These are phyloP conservation scores for Paramarasmius palmivorus DNA, from an alignment of 1,284 basidiomycete genomes.

Conservation along the genomic window DNA sequence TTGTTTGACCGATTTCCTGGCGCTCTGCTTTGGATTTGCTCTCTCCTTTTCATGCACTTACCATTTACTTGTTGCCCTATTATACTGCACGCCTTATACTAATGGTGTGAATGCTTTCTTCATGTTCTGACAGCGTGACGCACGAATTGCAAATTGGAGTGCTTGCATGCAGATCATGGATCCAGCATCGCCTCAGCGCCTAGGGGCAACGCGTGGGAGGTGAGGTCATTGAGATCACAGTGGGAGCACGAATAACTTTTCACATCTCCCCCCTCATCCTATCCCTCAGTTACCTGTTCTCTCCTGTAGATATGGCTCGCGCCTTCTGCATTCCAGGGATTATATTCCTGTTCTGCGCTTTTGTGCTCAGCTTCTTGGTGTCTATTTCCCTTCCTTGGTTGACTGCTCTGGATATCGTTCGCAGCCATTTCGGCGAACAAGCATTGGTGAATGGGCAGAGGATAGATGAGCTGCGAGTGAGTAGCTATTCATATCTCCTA, in stretches of 20 bases:
- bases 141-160: too few relatives aligned
- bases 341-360: constrained; percentile 60
- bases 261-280: background rate
- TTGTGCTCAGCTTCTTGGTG: constrained; percentile 65
- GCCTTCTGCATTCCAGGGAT: constrained; percentile 66
- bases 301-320: constrained; percentile 41
- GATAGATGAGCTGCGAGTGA: constrained; percentile 53
- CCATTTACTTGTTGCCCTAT: too few relatives aligned
- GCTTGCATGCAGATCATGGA: too few relatives aligned
- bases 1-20: too few relatives aligned
- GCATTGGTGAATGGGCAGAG: constrained; percentile 29
- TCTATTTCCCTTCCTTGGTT: constrained; percentile 72
- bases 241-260: background rate
- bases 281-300: background rate
- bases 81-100: too few relatives aligned
- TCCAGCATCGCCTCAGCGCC: too few relatives aligned
- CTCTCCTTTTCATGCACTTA: too few relatives aligned
- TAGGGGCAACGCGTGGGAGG: too few relatives aligned
- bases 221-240: background rate
- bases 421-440: constrained; percentile 45
- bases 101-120: too few relatives aligned
- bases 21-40: too few relatives aligned
- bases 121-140: too few relatives aligned
- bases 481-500: constrained; percentile 9
- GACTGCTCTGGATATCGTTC: constrained; percentile 61